Evolutionary conservation across 2,329 filamentous ascomycete genomes (phyloP).

Genomic region (Cercospora sp.): DNA sequence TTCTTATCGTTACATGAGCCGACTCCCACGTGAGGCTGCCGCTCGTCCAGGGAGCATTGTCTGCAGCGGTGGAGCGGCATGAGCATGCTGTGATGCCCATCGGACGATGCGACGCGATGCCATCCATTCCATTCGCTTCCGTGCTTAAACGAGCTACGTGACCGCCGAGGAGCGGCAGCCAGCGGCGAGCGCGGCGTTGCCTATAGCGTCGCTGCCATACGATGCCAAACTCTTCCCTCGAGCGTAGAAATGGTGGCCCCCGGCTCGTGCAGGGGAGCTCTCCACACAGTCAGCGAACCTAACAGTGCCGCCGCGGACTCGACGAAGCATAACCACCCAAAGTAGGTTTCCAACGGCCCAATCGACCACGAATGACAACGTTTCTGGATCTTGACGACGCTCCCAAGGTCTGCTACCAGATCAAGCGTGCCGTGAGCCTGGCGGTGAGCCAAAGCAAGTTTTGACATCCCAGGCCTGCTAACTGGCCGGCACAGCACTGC

Average conservation of each 20-base stretch:
- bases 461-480: not conserved
- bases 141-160: not conserved
- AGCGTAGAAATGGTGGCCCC: not conserved
- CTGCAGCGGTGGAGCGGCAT: not conserved
- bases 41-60: not conserved
- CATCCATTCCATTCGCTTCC: not conserved
- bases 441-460: slow-evolving; percentile 13
- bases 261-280: slow-evolving; percentile 6
- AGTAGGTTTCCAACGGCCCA: slow-evolving; percentile 3
- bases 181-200: not conserved
- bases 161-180: slow-evolving; percentile 1
- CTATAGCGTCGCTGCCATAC: not conserved
- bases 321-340: not conserved
- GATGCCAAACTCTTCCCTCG: not conserved
- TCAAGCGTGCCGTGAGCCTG: not conserved
- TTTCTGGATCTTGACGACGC: not conserved
- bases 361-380: not conserved
- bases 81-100: not conserved
- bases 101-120: not conserved
- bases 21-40: not conserved
- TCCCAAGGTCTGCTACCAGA: slow-evolving; percentile 1
- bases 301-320: slow-evolving; percentile 2
- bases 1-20: not conserved
- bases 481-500: slow-evolving; percentile 3
- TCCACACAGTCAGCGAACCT: slow-evolving; percentile 9